Conservation (phyloP, 768 basidiomycete species). For the Mycena kentingensis region DNA sequence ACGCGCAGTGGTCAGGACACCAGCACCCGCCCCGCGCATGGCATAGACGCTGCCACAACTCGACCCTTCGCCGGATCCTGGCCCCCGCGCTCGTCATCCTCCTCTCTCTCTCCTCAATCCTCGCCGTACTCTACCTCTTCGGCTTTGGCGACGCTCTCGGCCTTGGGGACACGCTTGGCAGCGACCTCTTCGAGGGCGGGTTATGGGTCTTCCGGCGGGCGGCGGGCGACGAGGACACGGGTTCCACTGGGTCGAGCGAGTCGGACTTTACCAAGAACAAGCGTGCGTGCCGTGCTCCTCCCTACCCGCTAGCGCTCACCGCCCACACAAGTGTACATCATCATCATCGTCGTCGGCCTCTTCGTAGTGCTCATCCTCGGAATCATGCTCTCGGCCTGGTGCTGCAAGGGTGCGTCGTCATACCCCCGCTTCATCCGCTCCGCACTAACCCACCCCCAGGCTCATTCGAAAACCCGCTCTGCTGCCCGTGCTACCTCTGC, state of each 20-base stretch:
- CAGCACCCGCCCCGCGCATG: neutral
- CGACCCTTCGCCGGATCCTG: constrained; percentile 35
- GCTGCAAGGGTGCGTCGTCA: constrained; percentile 51
- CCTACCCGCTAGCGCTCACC: neutral
- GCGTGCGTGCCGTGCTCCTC: constrained; percentile 34
- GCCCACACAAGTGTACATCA: constrained; percentile 54
- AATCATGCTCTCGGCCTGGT: constrained; percentile 66
- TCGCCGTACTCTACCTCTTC: constrained; percentile 31
- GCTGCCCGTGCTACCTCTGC: constrained; percentile 72
- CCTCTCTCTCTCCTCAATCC: constrained; percentile 32
- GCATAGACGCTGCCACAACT: constrained; percentile 36
- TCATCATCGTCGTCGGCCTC: constrained; percentile 66
- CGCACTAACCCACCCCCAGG: constrained; percentile 32
- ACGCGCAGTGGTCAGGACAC: constrained; percentile 8
- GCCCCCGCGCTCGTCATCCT: constrained; percentile 36
- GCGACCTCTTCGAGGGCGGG: constrained; percentile 27
- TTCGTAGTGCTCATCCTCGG: constrained; percentile 54
- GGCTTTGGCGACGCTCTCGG: constrained; percentile 4
- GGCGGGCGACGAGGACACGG: constrained; percentile 23
- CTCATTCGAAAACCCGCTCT: constrained; percentile 61
- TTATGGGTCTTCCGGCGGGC: constrained; percentile 35
- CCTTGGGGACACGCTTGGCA: constrained; percentile 27
- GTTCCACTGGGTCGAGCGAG: constrained; percentile 9
- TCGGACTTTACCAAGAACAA: constrained; percentile 44
- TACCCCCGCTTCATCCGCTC: neutral